Evolutionary conservation across 2,329 filamentous ascomycete genomes (phyloP).

Genomic region (Achaetomium macrosporum): DNA sequence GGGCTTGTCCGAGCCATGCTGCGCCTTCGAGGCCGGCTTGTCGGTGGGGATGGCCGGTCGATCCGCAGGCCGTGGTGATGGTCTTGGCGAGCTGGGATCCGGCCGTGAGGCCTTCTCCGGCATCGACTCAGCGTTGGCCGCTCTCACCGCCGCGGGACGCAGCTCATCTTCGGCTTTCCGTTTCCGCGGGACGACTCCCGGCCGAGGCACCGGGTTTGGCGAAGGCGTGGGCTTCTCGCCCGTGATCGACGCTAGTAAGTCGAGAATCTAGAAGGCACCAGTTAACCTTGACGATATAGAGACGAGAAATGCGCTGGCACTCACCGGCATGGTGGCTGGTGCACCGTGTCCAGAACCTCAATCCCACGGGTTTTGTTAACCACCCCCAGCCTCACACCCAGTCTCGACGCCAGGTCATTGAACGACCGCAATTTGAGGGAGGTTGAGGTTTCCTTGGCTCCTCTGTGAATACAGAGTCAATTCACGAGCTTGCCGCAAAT

Average conservation of each 20-base stretch:
- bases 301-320: slow-evolving; percentile 6
- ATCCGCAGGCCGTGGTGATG: slow-evolving; percentile 26
- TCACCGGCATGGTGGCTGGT: slow-evolving; percentile 34
- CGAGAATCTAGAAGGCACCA: slow-evolving; percentile 41
- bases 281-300: slow-evolving; percentile 5
- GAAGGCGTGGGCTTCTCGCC: slow-evolving; percentile 43
- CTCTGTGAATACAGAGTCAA: neutral
- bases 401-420: slow-evolving; percentile 22
- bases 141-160: slow-evolving; percentile 37
- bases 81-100: slow-evolving; percentile 22
- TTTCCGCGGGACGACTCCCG: slow-evolving; percentile 38
- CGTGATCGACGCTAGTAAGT: slow-evolving; percentile 57
- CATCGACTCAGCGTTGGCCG: slow-evolving; percentile 31
- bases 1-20: neutral
- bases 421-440: slow-evolving; percentile 2
- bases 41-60: slow-evolving; percentile 9
- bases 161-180: slow-evolving; percentile 53
- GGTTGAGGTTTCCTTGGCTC: neutral
- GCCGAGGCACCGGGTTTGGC: slow-evolving; percentile 28
- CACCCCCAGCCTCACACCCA: slow-evolving; percentile 25
- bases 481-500: too few species aligned
- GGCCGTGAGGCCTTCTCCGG: slow-evolving; percentile 22
- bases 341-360: neutral
- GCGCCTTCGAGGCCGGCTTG: slow-evolving; percentile 21
- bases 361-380: slow-evolving; percentile 13